Conservation (phyloP, 306 rosid genomes). For the Gynostemma pentaphyllum region DNA sequence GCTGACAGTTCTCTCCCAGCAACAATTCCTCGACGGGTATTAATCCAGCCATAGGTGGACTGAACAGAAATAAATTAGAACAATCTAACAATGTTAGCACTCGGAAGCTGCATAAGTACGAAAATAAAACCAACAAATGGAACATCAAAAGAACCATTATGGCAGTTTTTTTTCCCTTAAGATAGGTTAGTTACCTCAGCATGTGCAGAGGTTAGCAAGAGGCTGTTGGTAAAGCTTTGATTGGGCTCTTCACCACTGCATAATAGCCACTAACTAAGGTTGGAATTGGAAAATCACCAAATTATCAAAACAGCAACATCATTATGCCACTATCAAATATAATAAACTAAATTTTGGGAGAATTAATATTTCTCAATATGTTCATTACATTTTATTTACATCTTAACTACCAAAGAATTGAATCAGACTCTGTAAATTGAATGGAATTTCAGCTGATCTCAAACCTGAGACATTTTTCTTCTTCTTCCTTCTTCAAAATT, state of each 20-base stretch:
- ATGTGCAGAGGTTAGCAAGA: constrained; percentile 11
- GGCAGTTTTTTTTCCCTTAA: background rate
- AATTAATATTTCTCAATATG: background rate
- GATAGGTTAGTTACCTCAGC: constrained; percentile 15
- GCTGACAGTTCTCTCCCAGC: background rate
- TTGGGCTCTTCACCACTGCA: constrained; percentile 12
- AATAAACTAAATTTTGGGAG: background rate
- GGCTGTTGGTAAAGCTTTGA: constrained; percentile 11
- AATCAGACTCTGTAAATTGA: constrained; percentile 1
- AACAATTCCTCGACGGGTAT: background rate
- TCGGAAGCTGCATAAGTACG: background rate
- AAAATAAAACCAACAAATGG: background rate
- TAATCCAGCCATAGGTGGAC: constrained; percentile 6
- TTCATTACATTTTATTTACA: constrained; percentile 1
- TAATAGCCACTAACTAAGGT: constrained; percentile 11
- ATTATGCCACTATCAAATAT: background rate
- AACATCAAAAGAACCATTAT: constrained; percentile 3
- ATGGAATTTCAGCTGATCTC: background rate
- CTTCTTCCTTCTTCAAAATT: background rate
- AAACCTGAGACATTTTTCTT: constrained; percentile 13
- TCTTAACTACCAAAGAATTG: background rate
- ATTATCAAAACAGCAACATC: background rate
- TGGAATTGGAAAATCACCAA: background rate
- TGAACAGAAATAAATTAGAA: constrained; percentile 1
- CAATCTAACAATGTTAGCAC: constrained; percentile 8